Evolutionary conservation across 768 basidiomycete species (phyloP), one percentile per base, ranked within the genome.

Genomic region (Leccinum disarticulatum): DNA sequence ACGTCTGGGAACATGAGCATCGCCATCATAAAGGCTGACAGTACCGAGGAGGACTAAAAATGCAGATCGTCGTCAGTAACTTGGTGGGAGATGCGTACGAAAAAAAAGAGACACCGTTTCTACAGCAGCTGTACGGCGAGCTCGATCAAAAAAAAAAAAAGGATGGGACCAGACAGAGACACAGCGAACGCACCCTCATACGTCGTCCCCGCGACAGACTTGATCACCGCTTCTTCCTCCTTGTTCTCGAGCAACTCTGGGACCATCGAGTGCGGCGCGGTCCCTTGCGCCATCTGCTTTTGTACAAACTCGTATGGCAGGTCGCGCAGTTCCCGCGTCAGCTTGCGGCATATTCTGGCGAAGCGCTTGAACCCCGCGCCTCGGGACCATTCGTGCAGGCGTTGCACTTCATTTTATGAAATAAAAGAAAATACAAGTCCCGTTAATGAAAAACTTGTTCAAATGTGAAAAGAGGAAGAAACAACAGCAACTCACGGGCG

Each of bases 371-470:
- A 75, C 6, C 66, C 68, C 1, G 68, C 60, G 1, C 73, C 74
- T 14, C 73, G 75, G 49, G 66, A 64, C 72, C 74, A 73, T 36
- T 66, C 62, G 13, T 74, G 73, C 22, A 73, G 35, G 53, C 70
- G 49, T 48, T 59, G 65, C 10, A 76, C 69, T 64, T 43, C 6
- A 0, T 41, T 9, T 17, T 22, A 3, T 11, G n/a, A 13, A 22
- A 47, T 43, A 30, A 30, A 9, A 30, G 30, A 30, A 30, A 30
- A 30, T 2, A 30, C 30, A 30, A 30, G 9, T 30, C 9, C 9
- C 30, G 30, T 30, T 0, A 30, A 30, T 30, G 30, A 30, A 30
- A 30, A 30, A 8, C 30, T 30, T 30, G 8, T 30, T 30, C 30
- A 30, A 30, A 30, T 9, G 28, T 31, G 11, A 33, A 27, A 27